Conservation (phyloP, 1,284 basidiomycete genomes). For the Psilocybe mexicana region DNA sequence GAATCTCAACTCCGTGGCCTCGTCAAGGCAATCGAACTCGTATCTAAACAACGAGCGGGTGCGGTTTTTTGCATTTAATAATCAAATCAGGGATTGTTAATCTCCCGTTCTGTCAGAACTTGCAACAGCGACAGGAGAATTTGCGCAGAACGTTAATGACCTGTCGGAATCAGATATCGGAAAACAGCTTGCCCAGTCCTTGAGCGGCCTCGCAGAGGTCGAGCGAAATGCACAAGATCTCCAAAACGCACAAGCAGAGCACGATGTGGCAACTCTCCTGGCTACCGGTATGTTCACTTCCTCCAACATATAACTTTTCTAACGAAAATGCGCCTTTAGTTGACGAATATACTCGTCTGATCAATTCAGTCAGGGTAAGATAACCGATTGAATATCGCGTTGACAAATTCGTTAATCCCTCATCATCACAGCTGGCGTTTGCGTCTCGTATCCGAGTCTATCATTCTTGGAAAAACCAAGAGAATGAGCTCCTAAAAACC, state of each 20-base stretch:
- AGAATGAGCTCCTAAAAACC: slow-evolving; percentile 73
- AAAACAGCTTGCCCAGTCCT: slow-evolving; percentile 65
- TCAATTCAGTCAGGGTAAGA: slow-evolving; percentile 85
- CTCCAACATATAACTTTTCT: slow-evolving; percentile 3
- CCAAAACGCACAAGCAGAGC: slow-evolving; percentile 72
- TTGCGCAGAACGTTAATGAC: slow-evolving; percentile 65
- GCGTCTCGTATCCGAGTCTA: slow-evolving; percentile 83
- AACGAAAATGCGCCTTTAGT: slow-evolving; percentile 36
- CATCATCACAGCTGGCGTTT: slow-evolving; percentile 71
- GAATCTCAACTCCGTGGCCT: slow-evolving; percentile 88
- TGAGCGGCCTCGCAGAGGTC: slow-evolving; percentile 73
- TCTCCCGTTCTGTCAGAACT: slow-evolving; percentile 50
- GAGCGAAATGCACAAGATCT: slow-evolving; percentile 70
- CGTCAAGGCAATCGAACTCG: slow-evolving; percentile 81
- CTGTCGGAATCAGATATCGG: slow-evolving; percentile 78
- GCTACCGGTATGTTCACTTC: slow-evolving; percentile 55
- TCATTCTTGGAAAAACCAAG: slow-evolving; percentile 77
- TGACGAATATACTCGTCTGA: slow-evolving; percentile 92
- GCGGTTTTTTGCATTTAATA: slow-evolving; percentile 13
- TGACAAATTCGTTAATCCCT: neutral
- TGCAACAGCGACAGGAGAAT: slow-evolving; percentile 67
- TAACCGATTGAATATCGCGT: neutral
- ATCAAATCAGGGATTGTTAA: neutral
- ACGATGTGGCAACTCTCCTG: slow-evolving; percentile 78
- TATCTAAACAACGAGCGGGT: slow-evolving; percentile 82